These are phyloP conservation scores for Pelargonium citronellum DNA, from an alignment of 441 rosid species.

Conservation along the genomic window DNA sequence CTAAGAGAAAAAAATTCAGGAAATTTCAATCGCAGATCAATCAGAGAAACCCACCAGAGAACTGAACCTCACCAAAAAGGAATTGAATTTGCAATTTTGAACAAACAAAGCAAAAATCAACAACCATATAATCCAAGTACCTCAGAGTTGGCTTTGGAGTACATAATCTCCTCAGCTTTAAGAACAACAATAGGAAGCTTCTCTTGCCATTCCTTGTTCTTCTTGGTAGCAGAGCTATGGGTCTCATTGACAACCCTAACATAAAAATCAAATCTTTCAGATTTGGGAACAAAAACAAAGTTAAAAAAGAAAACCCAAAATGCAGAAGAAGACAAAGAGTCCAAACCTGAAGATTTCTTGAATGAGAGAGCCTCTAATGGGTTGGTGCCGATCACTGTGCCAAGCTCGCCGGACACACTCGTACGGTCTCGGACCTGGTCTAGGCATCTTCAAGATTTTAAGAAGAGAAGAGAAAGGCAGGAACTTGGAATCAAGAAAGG, in stretches of 20 bases:
- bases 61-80: too few relatives aligned
- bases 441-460: slow-evolving; percentile 35
- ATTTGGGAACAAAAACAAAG: too few relatives aligned
- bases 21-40: too few relatives aligned
- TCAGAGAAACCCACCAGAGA: too few relatives aligned
- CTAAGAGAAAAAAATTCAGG: too few relatives aligned
- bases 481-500: too few relatives aligned
- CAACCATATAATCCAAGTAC: slow-evolving; percentile 18
- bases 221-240: slow-evolving; percentile 43
- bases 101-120: too few relatives aligned
- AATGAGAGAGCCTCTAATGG: slow-evolving; percentile 55
- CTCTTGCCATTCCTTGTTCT: slow-evolving; percentile 64
- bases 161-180: slow-evolving; percentile 57
- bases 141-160: slow-evolving; percentile 66
- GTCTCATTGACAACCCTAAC: slow-evolving; percentile 44
- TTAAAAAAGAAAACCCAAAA: not conserved
- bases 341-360: slow-evolving; percentile 51
- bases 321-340: too few relatives aligned
- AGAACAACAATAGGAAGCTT: slow-evolving; percentile 60
- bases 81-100: too few relatives aligned
- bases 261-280: too few relatives aligned
- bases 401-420: slow-evolving; percentile 56
- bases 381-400: slow-evolving; percentile 64
- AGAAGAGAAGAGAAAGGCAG: too few relatives aligned
- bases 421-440: slow-evolving; percentile 63